Base-by-base conservation (phyloP, 306 rosid species). In the Quercus alba region DNA sequence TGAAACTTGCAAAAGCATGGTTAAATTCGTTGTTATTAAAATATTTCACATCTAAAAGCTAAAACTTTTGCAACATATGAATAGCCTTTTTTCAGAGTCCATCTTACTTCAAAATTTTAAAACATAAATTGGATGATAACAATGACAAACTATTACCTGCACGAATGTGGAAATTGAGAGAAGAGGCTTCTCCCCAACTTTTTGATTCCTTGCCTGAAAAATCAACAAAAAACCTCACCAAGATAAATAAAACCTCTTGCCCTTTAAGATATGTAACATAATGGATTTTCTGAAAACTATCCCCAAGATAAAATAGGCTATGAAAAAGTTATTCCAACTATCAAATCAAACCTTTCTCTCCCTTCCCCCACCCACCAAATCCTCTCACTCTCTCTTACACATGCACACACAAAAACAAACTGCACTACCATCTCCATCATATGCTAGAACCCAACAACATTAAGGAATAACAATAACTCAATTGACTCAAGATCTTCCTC, bases 121-220 rank as follows among this genome's bases (percentile, higher is more conserved):
- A 78, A 59, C 61, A 59, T 59, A 38, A 82, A 78, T 70, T 41
- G 35, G 19, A 56, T 52, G 4, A 41, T 63, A 6, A 33, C 33
- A 75, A 44, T 14, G 75, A 78, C 9, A 38, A 66, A 33, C 20
- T 70, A 67, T 70, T 87, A 96, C 99, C 99, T 96, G 99, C 84
- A 85, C 20, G 49, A 96, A 83, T 68, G 92, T 87, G 68, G 98
- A 91, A 81, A 96, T 26, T 58, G 99, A 93, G 83, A 95, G 99
- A 84, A 95, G 94, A 83, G 99, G 93, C 79, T 91, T 96, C 91
- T 96, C 99, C 87, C 99, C 99, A 64, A 96, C 99, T 79, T 93
- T 96, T 85, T 93, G 92, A 74, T 91, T 51, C 89, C 97, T 91
- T 87, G 99, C 91, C 99, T 96, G 97, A 91, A 88, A 62, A 90